Percentiles rank a stretch among this genome's conserved stretches.
Evolutionary conservation across 1,139 yeast species (phyloP).

Genomic region (Pichia sp.): DNA sequence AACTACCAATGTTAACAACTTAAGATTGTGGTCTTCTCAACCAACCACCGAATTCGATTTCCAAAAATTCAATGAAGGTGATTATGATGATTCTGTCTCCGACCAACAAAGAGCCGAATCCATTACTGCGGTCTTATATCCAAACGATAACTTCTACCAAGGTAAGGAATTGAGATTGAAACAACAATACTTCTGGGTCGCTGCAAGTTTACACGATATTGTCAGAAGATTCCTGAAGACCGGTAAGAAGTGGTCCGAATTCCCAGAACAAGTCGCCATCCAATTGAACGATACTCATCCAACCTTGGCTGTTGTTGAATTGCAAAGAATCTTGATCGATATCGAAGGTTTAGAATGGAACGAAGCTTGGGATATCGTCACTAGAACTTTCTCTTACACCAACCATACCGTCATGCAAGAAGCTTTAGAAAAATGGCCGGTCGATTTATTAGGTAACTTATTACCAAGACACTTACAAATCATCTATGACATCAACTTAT

Average conservation of each 20-base stretch:
- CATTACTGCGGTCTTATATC: conserved; percentile 87
- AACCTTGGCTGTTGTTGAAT: conserved; percentile 85
- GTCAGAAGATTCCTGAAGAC: conserved; percentile 86
- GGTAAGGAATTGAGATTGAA: conserved; percentile 93
- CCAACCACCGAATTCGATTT: conserved; percentile 94
- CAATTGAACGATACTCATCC: conserved; percentile 97
- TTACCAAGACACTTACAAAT: conserved; percentile 93
- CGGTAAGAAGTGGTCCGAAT: conserved; percentile 75
- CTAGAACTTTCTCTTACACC: conserved; percentile 83
- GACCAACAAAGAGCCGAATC: conserved; percentile 90
- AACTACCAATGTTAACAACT: conserved; percentile 81
- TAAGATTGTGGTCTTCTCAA: conserved; percentile 87
- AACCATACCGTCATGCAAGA: conserved; percentile 95
- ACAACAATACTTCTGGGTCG: conserved; percentile 97
- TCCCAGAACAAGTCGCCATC: conserved; percentile 85
- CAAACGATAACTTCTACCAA: conserved; percentile 86
- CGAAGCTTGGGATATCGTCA: conserved; percentile 83
- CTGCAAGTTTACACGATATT: conserved; percentile 90
- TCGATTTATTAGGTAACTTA: conserved; percentile 70
- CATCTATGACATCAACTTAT: conserved; percentile 81
- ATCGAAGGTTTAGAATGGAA: conserved; percentile 80
- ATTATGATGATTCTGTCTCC: conserved; percentile 79
- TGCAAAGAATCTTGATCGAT: conserved; percentile 84
- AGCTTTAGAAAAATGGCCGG: conserved; percentile 96
- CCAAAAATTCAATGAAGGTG: conserved; percentile 89